Percentiles rank a stretch among this genome's conserved stretches.
Conservation (phyloP, 176 grass and related monocot species). For the Zizania latifolia region DNA sequence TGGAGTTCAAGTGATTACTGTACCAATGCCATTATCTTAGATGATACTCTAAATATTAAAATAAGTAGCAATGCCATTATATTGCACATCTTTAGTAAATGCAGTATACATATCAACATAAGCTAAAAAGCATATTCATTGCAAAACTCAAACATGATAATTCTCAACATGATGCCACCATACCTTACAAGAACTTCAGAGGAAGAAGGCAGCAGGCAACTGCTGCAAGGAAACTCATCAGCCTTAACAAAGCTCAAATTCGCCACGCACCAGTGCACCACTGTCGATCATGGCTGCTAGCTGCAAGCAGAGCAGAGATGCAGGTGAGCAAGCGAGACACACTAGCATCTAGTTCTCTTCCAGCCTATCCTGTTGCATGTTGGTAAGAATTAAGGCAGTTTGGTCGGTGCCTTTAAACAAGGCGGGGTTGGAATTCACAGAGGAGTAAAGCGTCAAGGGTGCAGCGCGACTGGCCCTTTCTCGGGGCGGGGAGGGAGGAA, state of each 20-base stretch:
- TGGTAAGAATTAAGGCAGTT: background rate
- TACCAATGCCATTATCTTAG: background rate
- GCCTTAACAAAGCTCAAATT: background rate
- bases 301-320: background rate
- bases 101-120: background rate
- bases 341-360: background rate
- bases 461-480: constrained; percentile 40
- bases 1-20: background rate
- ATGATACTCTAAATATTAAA: background rate
- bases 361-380: background rate
- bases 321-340: background rate
- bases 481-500: background rate
- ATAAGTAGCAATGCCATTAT: background rate
- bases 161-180: background rate
- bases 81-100: background rate
- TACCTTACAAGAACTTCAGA: background rate
- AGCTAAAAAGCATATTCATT: background rate
- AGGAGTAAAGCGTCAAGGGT: background rate
- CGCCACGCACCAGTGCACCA: background rate
- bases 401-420: background rate
- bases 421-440: background rate
- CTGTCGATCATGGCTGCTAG: background rate
- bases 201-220: background rate
- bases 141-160: background rate
- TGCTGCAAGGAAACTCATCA: background rate